These are phyloP conservation scores for Kalanchoe fedtschenkoi DNA, from an alignment of 164 flowering plant species.

Conservation along the genomic window DNA sequence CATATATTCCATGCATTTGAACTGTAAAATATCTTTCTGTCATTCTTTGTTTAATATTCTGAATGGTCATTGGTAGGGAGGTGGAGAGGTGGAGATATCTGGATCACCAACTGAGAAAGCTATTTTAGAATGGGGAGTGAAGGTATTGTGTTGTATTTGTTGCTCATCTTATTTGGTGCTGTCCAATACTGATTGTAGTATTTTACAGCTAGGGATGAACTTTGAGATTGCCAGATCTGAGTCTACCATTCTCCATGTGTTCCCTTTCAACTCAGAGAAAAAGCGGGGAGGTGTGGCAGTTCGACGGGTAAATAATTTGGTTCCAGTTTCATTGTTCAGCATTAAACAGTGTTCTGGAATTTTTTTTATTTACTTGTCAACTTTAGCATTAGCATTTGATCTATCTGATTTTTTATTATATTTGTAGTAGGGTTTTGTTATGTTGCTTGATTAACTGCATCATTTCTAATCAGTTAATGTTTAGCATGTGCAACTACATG, in stretches of 20 bases:
- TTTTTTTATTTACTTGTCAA: neutral
- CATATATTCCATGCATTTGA: neutral
- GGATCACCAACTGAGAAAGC: conserved; percentile 99
- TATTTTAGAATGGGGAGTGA: conserved; percentile 71
- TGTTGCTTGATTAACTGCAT: neutral
- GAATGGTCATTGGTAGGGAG: conserved; percentile 31
- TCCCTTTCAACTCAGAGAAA: conserved; percentile 94
- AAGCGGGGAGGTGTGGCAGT: conserved; percentile 88
- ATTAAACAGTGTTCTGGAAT: neutral
- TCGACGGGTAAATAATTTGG: conserved; percentile 33
- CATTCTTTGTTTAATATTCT: neutral
- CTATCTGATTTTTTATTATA: neutral
- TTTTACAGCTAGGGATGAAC: conserved; percentile 73
- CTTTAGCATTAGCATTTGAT: neutral
- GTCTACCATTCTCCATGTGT: conserved; percentile 56
- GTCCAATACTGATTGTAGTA: neutral
- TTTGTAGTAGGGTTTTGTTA: neutral
- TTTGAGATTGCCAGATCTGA: conserved; percentile 46
- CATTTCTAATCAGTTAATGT: neutral
- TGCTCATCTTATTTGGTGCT: neutral
- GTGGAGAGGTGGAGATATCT: conserved; percentile 59
- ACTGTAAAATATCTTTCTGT: neutral
- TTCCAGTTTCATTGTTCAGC: neutral
- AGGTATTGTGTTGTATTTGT: conserved; percentile 28
- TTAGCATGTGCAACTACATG: no score